Evolutionary conservation across 2,329 filamentous ascomycete species (phyloP), one percentile per base, ranked within the genome.

Genomic region (Talaromyces sp.): DNA sequence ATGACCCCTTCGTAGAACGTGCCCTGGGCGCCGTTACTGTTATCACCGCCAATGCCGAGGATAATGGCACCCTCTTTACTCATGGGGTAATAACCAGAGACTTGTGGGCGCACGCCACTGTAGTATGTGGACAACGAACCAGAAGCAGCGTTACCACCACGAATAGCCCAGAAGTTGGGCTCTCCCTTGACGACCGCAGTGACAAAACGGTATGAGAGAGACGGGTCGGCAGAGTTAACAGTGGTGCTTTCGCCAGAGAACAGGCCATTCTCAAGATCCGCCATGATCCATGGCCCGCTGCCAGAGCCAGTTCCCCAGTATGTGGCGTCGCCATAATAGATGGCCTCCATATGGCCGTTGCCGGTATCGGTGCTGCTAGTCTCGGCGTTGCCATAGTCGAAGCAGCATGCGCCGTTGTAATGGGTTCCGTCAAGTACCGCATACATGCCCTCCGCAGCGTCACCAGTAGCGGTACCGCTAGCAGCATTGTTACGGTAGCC

Each of bases 1-100:
- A 62, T 62, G 6, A 58, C 60, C 14, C 60, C 60, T 57, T 62
- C 60, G 42, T 62, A 62, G 31, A 62, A 62, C 2, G 60, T 62
- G 11, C 60, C 60, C 60, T 62, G 60, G 42, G 60, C 60, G 5
- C 60, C 40, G 18, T 50, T 37, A 37, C 60, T 62, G 40, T 62
- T 62, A 42, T 62, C 60, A 31, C 60, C 60, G 5, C 60, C 60
- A 11, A 58, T 62, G 8, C 60, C 60, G 33, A 62, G 60, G 33
- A 62, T 58, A 33, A 62, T 62, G n/a, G 60, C 52, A 16, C 60
- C 60, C 12, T 62, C 60, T 50, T 62, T 62, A n/a, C 18, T 28
- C 60, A 62, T 62, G 2, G 60, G 52, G 12, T 58, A 58, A 52
- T 62, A 62, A 14, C 60, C 60, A 58, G 54, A 48, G 2, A 23